Conservation (phyloP, 73 alveolate species). For the Symbiodinium natans region DNA sequence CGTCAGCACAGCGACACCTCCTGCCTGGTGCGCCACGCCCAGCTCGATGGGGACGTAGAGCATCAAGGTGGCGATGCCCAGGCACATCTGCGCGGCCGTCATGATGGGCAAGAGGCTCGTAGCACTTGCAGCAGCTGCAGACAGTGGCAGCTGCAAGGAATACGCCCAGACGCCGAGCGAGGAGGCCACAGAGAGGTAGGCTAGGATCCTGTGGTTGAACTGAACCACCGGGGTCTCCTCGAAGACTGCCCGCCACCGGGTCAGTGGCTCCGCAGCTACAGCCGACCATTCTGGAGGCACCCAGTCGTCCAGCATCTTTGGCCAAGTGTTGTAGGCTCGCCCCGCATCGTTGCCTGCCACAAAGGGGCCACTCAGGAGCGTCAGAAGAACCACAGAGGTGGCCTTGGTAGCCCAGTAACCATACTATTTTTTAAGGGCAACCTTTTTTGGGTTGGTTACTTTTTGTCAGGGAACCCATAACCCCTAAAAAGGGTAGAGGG, state of each 20-base stretch:
- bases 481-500: too few species aligned
- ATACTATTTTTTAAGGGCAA: too few species aligned
- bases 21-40: conserved; percentile 93
- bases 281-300: conserved; percentile 84
- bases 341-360: conserved; percentile 96
- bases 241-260: conserved; percentile 95
- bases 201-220: conserved; percentile 95
- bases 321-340: conserved; percentile 96
- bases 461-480: too few species aligned
- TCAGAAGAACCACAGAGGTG: conserved; percentile 94
- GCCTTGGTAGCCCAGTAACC: too few species aligned
- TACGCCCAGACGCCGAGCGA: conserved; percentile 48
- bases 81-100: conserved; percentile 53
- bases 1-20: conserved; percentile 77
- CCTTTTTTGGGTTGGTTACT: too few species aligned
- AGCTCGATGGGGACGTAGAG: conserved; percentile 85
- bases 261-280: conserved; percentile 12
- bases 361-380: conserved; percentile 87
- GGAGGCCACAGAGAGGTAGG: conserved; percentile 62
- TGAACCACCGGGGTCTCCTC: conserved; percentile 96
- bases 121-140: conserved; percentile 68
- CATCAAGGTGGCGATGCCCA: conserved; percentile 94
- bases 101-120: conserved; percentile 24
- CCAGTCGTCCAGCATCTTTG: conserved; percentile 94
- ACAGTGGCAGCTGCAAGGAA: conserved; percentile 37